Conservation (phyloP, 129 eudicot genomes). For the Helichrysum umbraculigerum region DNA sequence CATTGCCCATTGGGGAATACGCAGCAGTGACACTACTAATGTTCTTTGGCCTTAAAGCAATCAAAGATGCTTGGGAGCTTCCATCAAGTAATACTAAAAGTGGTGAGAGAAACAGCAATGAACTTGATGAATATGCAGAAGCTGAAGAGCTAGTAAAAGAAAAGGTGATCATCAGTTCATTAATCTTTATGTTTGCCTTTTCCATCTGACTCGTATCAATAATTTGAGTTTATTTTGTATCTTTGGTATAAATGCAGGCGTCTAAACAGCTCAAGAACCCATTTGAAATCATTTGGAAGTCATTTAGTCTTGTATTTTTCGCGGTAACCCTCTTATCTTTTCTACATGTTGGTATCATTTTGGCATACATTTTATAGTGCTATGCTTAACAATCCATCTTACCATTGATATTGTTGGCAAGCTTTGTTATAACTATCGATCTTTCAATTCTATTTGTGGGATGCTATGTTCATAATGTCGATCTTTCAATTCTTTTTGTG, state of each 20-base stretch:
- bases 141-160: slow-evolving; percentile 98
- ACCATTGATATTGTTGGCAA: neutral
- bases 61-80: slow-evolving; percentile 97
- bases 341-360: slow-evolving; percentile 1
- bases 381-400: neutral
- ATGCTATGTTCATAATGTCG: neutral
- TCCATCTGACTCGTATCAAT: slow-evolving; percentile 4
- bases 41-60: slow-evolving; percentile 94
- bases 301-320: slow-evolving; percentile 90
- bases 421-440: neutral
- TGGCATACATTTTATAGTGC: neutral
- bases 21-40: slow-evolving; percentile 85
- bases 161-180: slow-evolving; percentile 46
- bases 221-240: slow-evolving; percentile 4
- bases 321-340: slow-evolving; percentile 61
- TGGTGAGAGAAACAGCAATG: slow-evolving; percentile 46
- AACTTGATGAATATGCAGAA: slow-evolving; percentile 84
- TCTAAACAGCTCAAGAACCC: slow-evolving; percentile 78
- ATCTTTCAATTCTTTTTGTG: neutral
- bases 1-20: slow-evolving; percentile 96
- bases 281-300: slow-evolving; percentile 89
- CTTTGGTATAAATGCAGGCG: slow-evolving; percentile 45
- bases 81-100: slow-evolving; percentile 54
- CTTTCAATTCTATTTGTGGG: neutral
- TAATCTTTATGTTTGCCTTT: neutral